Evolutionary conservation across 441 rosid genomes (phyloP).

Genomic region (Erodium texanum): DNA sequence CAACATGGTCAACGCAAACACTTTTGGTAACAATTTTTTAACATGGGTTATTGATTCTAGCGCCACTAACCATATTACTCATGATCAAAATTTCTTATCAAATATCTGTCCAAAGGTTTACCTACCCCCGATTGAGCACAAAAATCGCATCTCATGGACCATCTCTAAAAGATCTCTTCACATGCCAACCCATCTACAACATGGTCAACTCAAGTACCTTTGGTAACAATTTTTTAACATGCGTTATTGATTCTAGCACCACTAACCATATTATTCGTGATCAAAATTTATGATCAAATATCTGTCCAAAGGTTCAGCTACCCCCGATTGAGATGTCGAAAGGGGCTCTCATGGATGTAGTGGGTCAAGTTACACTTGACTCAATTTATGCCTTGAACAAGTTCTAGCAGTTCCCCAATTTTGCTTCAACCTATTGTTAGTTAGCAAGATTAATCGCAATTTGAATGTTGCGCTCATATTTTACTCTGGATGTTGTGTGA

Average conservation of each 20-base stretch:
- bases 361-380: neutral
- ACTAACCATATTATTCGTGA: neutral
- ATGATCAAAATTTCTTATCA: neutral
- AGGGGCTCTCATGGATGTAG: neutral
- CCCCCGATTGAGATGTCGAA: neutral
- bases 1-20: too few relatives aligned
- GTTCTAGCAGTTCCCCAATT: neutral
- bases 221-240: neutral
- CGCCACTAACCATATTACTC: neutral
- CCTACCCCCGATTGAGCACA: too few relatives aligned
- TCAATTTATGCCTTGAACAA: neutral
- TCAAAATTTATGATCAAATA: neutral
- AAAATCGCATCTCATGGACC: too few relatives aligned
- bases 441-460: neutral
- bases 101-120: too few relatives aligned
- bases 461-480: neutral
- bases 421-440: neutral
- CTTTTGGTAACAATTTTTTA: neutral
- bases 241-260: neutral
- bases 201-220: too few relatives aligned
- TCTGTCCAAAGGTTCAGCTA: neutral
- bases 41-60: neutral
- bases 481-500: neutral
- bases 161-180: too few relatives aligned
- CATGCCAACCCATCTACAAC: too few relatives aligned